Conservation (phyloP, 495 filamentous ascomycete genomes). For the Annulohypoxylon nitens region DNA sequence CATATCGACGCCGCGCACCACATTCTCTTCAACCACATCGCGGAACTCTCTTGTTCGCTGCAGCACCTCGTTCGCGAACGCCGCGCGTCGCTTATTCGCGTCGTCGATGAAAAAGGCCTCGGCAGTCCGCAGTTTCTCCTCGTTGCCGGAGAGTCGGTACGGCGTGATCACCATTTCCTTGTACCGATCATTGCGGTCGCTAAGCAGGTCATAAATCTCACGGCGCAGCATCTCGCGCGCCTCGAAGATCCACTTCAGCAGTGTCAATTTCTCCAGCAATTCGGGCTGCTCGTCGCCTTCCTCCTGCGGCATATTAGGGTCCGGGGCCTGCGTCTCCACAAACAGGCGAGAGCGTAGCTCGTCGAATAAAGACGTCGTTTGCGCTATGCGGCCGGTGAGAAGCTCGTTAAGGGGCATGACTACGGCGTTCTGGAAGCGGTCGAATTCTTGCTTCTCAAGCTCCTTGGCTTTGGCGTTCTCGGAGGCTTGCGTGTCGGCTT, state of each 20-base stretch:
- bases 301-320: conserved; percentile 87
- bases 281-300: conserved; percentile 97
- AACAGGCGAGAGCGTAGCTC: conserved; percentile 78
- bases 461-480: conserved; percentile 74
- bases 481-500: conserved; percentile 74
- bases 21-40: conserved; percentile 84
- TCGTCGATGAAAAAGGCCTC: conserved; percentile 86
- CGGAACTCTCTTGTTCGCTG: conserved; percentile 82
- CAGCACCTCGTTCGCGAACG: conserved; percentile 74
- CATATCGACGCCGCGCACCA: conserved; percentile 86
- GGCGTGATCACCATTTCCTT: conserved; percentile 82
- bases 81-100: conserved; percentile 72
- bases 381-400: conserved; percentile 72
- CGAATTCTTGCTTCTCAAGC: conserved; percentile 77
- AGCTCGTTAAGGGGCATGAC: conserved; percentile 82
- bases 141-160: conserved; percentile 76
- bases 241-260: conserved; percentile 98
- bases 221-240: conserved; percentile 87
- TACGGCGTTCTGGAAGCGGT: conserved; percentile 79
- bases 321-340: conserved; percentile 75
- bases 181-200: conserved; percentile 87
- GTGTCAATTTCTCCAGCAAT: conserved; percentile 90
- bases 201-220: conserved; percentile 84
- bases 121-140: conserved; percentile 80
- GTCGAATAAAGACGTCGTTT: conserved; percentile 75